These are phyloP conservation scores for Pichia insulana DNA, from an alignment of 805 yeast species.

Conservation along the genomic window DNA sequence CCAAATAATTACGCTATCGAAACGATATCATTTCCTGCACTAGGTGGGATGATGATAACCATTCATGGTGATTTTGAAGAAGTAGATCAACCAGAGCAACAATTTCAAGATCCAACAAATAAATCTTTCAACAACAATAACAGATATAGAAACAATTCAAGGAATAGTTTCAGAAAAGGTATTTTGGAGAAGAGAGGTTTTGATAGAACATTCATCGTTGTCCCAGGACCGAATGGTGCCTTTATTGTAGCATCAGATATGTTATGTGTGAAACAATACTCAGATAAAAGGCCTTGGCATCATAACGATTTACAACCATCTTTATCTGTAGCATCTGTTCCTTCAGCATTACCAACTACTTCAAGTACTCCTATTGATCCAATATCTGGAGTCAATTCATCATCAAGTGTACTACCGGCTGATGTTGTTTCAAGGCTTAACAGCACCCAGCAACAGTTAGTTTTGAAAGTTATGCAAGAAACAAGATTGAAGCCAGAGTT, in stretches of 20 bases:
- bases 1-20: slow-evolving; percentile 73
- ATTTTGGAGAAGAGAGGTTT: slow-evolving; percentile 60
- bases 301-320: not conserved
- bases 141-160: slow-evolving; percentile 12
- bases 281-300: slow-evolving; percentile 51
- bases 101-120: slow-evolving; percentile 6
- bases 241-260: slow-evolving; percentile 85
- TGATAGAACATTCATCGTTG: slow-evolving; percentile 74
- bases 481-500: slow-evolving; percentile 75
- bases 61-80: slow-evolving; percentile 86
- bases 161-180: slow-evolving; percentile 13
- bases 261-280: slow-evolving; percentile 54
- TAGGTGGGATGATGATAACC: slow-evolving; percentile 68
- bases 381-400: slow-evolving; percentile 2
- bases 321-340: too few relatives aligned
- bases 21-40: slow-evolving; percentile 58
- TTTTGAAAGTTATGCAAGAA: slow-evolving; percentile 55
- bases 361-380: slow-evolving; percentile 12
- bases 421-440: slow-evolving; percentile 44
- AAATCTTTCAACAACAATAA: not conserved
- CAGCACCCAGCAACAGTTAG: slow-evolving; percentile 52
- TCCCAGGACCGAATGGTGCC: slow-evolving; percentile 57
- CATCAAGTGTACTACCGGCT: slow-evolving; percentile 32
- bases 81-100: slow-evolving; percentile 28
- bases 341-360: not conserved